Evolutionary conservation across 2,329 filamentous ascomycete genomes (phyloP), one percentile per base, ranked within the genome.

Genomic region (Colletotrichum lentis): DNA sequence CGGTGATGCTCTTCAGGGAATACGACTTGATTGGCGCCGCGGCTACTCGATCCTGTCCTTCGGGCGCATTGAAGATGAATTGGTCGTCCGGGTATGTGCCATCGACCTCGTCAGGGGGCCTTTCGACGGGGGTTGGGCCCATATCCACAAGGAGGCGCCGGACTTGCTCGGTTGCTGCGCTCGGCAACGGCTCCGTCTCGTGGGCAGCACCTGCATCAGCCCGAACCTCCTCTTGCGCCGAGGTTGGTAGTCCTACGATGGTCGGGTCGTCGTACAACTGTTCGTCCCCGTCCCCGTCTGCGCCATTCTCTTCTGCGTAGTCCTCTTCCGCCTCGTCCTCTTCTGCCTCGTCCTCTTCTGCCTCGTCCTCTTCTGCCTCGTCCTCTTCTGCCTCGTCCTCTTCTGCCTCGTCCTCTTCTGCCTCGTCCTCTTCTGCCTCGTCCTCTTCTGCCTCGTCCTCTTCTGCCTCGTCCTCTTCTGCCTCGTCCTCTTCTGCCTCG

Each of bases 191-290:
- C 43, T 41, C 52, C 6, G 11, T 27, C 22, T 37, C 52, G 16
- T 50, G 27, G 20, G 16, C 53, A 14, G 47, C 61, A 14, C 47
- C 49, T n/a, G 27, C 22, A 5, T 16, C 11, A 3, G 54, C 2
- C 16, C 37, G 50, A 3, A 18, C n/a, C 6, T 37, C 50, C 10
- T 20, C 47, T 27, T 46, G 53, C 14, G 31, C 61, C 18, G 50
- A 62, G 2, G 60, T 44, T 10, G 57, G 57, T 39, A 50, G 10
- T 22, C 55, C 65, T n/a, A 47, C 10, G 1, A 64, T 4, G 7
- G 61, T 68, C 8, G 65, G 65, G 16, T 68, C 65, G 24, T 68
- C 49, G 54, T 68, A 68, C 7, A 64, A 22, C 5, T 31, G 47
- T 22, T 41, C 56, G 31, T 53, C 49, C 5, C n/a, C 49, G 12